Conservation (phyloP, 2,329 filamentous ascomycete species). For the Verticillium alfalfae region DNA sequence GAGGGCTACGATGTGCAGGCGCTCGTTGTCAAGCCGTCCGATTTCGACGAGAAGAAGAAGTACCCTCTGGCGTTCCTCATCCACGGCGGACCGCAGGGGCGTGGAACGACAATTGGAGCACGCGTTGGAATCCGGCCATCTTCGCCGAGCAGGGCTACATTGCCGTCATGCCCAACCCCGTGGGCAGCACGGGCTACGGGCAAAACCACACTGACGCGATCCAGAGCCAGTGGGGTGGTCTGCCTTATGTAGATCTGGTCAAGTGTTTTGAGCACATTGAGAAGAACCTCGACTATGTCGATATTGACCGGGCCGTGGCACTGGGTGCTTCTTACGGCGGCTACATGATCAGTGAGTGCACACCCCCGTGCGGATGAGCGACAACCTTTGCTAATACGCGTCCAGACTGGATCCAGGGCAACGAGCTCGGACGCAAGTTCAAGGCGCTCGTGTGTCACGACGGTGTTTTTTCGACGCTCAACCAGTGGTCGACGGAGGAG, state of each 20-base stretch:
- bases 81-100: conserved; percentile 77
- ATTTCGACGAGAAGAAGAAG: conserved; percentile 64
- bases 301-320: conserved; percentile 64
- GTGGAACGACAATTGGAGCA: conserved; percentile 72
- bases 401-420: conserved; percentile 82
- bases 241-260: conserved; percentile 78
- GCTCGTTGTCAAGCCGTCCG: conserved; percentile 59
- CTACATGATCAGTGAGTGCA: conserved; percentile 62
- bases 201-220: conserved; percentile 75
- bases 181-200: conserved; percentile 77
- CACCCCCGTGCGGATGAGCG: neutral
- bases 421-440: conserved; percentile 75
- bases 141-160: conserved; percentile 87
- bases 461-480: conserved; percentile 70
- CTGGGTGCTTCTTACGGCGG: conserved; percentile 72
- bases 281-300: conserved; percentile 60
- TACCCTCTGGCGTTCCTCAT: conserved; percentile 78
- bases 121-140: conserved; percentile 79
- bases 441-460: conserved; percentile 86
- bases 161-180: conserved; percentile 76
- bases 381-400: conserved; percentile 3
- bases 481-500: conserved; percentile 60
- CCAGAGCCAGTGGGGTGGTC: conserved; percentile 74
- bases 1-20: conserved; percentile 64
- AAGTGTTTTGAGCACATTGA: conserved; percentile 71